Evolutionary conservation across 305 asterid species (phyloP).

Genomic region (Solanum chacoense): DNA sequence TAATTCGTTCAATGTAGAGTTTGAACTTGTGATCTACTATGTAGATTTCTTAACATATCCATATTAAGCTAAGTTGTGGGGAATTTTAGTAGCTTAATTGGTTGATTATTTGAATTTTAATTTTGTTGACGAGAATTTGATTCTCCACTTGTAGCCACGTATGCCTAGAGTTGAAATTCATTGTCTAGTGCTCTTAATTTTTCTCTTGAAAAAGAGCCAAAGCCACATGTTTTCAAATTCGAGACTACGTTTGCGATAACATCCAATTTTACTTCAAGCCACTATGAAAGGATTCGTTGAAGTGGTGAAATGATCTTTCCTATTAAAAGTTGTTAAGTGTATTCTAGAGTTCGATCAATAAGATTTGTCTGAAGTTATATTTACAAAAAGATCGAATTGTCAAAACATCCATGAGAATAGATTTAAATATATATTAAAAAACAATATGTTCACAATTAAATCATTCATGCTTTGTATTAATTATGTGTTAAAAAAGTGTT

Average conservation of each 20-base stretch:
- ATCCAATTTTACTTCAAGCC: neutral
- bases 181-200: neutral
- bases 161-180: too few species aligned
- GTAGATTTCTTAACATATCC: too few species aligned
- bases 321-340: neutral
- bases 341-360: neutral
- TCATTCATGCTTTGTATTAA: neutral
- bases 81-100: too few species aligned
- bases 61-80: too few species aligned
- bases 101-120: too few species aligned
- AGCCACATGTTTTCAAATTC: neutral
- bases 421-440: neutral
- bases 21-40: too few species aligned
- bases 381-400: neutral
- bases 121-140: too few species aligned
- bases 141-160: neutral
- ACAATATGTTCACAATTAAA: neutral
- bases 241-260: neutral
- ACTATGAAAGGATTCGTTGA: neutral
- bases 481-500: neutral
- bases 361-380: neutral
- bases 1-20: too few species aligned
- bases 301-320: neutral
- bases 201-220: neutral
- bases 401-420: rapidly evolving